Conservation (phyloP, 2,329 filamentous ascomycete species). For the Annulohypoxylon truncatum region DNA sequence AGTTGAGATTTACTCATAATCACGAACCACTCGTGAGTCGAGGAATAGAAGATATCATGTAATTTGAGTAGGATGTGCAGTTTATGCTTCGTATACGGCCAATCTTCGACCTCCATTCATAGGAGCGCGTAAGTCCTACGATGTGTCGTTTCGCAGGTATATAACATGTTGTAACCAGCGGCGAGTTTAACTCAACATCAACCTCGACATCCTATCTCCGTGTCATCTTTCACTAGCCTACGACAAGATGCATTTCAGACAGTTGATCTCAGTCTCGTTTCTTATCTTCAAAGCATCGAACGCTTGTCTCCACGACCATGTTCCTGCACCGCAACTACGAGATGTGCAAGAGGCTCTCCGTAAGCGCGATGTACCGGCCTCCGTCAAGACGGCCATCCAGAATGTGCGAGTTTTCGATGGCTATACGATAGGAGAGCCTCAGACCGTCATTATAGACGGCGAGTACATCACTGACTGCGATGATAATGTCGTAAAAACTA, state of each 20-base stretch:
- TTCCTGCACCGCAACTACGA: conserved; percentile 5
- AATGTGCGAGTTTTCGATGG: conserved; percentile 42
- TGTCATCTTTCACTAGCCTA: not conserved
- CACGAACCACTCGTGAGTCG: not conserved
- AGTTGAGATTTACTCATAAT: not conserved
- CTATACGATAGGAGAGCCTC: conserved; percentile 24
- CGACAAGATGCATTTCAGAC: conserved; percentile 16
- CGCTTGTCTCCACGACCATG: conserved; percentile 28
- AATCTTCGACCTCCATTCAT: not conserved
- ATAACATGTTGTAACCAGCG: not conserved
- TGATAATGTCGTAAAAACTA: conserved; percentile 13
- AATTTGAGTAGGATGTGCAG: not conserved
- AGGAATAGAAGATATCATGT: not conserved
- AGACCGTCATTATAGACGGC: conserved; percentile 34
- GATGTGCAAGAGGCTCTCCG: conserved; percentile 22
- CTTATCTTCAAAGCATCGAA: not conserved
- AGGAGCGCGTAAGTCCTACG: not conserved
- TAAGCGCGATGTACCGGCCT: conserved; percentile 21
- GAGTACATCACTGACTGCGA: conserved; percentile 33
- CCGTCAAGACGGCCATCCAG: conserved; percentile 34
- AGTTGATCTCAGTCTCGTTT: not conserved
- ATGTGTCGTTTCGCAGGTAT: conserved; percentile 1
- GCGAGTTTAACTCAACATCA: not conserved
- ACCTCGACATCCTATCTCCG: not conserved
- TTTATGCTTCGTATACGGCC: not conserved